Base-by-base conservation (phyloP, 331 rosid species). In the Rosa hybrid region DNA sequence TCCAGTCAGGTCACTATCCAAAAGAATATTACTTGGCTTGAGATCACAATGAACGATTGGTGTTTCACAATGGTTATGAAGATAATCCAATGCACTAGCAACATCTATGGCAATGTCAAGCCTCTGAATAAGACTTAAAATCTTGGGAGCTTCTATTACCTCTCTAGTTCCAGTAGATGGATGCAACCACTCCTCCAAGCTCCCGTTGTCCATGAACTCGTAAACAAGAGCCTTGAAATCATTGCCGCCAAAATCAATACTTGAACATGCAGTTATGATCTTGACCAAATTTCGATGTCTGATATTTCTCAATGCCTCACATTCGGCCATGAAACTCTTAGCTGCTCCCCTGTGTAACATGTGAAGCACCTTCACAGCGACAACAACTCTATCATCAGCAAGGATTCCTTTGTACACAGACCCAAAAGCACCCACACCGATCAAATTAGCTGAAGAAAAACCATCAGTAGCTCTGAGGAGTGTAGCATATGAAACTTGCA, bases 121-220 rank as follows among this genome's bases (percentile, higher is more conserved):
- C 69, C 44, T 63, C 3, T 63, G 69, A 5, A 30, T 2, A 68
- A 68, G 50, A 68, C 21, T 18, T 9, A 68, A 68, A 68, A 3
- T 17, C 7, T 18, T 18, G 41, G 44, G 69, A 13, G 41, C n/a
- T 12, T 25, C 69, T 27, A 2, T 14, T 30, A 13, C 44, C 42
- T 63, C 69, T 30, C 12, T 4, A 10, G 1, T 20, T 41, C 53
- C 54, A n/a, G 4, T 42, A 10, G 74, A 25, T 50, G 64, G 45
- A 30, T 56, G 75, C 62, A 83, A 39, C 82, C 86, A 78, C 6
- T 68, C 50, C 25, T 78, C 79, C 20, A 83, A 73, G 72, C 75
- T 83, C 8, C 77, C 82, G 3, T 78, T 83, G 8, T 9, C 41
- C 86, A 83, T 83, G 48, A 72, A 82, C 53, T 77, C 76, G 38